phyloP scores from a whole-genome alignment of 2,329 filamentous ascomycete genomes.

The Curvularia verruculosa region DNA sequence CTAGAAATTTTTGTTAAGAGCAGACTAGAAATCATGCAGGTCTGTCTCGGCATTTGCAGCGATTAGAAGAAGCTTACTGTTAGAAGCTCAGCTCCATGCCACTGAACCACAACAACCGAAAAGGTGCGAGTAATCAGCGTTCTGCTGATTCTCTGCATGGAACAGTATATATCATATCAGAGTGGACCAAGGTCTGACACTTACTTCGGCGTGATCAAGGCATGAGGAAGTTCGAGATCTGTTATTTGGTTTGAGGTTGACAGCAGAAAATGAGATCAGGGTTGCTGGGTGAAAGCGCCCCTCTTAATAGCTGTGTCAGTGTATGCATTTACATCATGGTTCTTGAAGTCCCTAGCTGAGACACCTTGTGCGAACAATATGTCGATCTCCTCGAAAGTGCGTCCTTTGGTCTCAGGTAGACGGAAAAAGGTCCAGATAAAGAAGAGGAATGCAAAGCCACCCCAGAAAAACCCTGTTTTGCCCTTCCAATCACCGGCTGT shows the following conservation, averaged over 20 bases:
- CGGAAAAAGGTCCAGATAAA: constrained; percentile 75
- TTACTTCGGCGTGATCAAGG: background rate
- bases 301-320: background rate
- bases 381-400: constrained; percentile 82
- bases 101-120: too few species aligned
- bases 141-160: too few species aligned
- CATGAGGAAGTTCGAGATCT: background rate
- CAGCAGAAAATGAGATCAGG: background rate
- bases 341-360: constrained; percentile 24
- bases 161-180: too few species aligned
- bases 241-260: background rate
- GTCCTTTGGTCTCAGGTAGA: constrained; percentile 75
- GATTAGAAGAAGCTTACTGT: background rate
- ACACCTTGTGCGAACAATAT: constrained; percentile 70
- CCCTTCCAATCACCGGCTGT: constrained; percentile 82
- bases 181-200: too few species aligned
- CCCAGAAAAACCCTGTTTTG: constrained; percentile 80
- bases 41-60: background rate
- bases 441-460: constrained; percentile 75
- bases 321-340: background rate
- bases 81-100: too few species aligned
- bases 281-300: background rate
- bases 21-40: too few species aligned
- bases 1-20: too few species aligned
- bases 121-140: too few species aligned